phyloP scores from a whole-genome alignment of 257 asterid species.

The Solanum verrucosum region DNA sequence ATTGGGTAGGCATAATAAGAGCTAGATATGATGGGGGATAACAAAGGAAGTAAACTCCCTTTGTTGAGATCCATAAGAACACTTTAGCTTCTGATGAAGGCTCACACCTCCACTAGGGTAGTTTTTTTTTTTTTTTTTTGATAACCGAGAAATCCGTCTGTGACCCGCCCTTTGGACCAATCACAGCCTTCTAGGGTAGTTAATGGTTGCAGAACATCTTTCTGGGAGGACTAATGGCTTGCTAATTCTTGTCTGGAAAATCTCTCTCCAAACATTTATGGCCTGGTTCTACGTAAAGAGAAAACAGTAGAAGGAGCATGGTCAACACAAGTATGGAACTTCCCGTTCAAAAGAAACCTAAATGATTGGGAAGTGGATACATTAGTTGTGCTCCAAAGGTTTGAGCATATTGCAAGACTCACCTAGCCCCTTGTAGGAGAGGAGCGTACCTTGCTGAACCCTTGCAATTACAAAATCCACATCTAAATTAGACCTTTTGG shows the following conservation, averaged over 20 bases:
- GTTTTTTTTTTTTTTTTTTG: no score
- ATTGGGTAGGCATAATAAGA: background rate
- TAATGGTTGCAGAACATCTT: background rate
- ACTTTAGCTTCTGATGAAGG: background rate
- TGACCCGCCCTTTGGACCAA: no score
- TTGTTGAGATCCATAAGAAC: background rate
- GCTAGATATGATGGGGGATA: background rate
- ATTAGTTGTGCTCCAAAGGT: background rate
- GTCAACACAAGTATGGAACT: background rate
- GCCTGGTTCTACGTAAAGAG: background rate
- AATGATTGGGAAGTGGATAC: background rate
- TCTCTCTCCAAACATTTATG: background rate
- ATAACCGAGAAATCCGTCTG: no score
- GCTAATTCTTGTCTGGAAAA: background rate
- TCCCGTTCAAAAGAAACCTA: background rate
- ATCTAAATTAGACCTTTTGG: background rate
- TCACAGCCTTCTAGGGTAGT: background rate
- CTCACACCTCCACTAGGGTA: background rate
- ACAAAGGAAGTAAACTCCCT: background rate
- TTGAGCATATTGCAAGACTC: background rate
- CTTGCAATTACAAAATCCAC: background rate
- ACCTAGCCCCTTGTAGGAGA: background rate
- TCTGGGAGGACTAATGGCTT: background rate
- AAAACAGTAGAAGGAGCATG: background rate
- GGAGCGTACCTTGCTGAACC: background rate